Conservation (phyloP, 495 filamentous ascomycete genomes). For the Evansstolkia leycettana region DNA sequence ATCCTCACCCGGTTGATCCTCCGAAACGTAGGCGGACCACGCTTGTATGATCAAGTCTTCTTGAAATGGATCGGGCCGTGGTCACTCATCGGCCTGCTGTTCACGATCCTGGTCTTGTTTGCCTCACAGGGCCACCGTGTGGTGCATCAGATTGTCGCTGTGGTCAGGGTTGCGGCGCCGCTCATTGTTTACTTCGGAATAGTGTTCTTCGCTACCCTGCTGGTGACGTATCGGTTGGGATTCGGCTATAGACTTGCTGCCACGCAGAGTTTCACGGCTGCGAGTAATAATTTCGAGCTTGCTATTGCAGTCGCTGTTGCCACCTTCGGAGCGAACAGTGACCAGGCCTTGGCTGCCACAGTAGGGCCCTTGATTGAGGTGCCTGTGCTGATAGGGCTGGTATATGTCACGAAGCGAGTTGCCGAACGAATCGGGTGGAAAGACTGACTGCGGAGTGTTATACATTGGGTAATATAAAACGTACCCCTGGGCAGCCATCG, state of each 20-base stretch:
- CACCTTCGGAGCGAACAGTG: slow-evolving; percentile 65
- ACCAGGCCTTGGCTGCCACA: slow-evolving; percentile 77
- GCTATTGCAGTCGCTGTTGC: slow-evolving; percentile 88
- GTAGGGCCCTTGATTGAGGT: slow-evolving; percentile 90
- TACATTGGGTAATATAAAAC: no score
- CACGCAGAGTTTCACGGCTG: slow-evolving; percentile 88
- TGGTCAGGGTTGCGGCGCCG: slow-evolving; percentile 68
- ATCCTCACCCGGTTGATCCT: slow-evolving; percentile 60
- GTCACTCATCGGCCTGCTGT: slow-evolving; percentile 75
- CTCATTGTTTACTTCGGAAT: slow-evolving; percentile 68
- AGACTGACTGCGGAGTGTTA: no score
- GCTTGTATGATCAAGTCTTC: slow-evolving; percentile 58
- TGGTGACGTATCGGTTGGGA: slow-evolving; percentile 41
- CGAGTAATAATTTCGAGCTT: slow-evolving; percentile 94
- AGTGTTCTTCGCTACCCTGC: slow-evolving; percentile 61
- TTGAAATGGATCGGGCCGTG: slow-evolving; percentile 54
- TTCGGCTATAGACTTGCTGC: slow-evolving; percentile 61
- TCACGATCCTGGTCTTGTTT: slow-evolving; percentile 77
- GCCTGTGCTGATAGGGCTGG: slow-evolving; percentile 68
- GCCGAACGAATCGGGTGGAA: slow-evolving; percentile 19
- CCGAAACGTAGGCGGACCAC: slow-evolving; percentile 36
- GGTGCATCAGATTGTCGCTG: slow-evolving; percentile 73
- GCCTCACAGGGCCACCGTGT: slow-evolving; percentile 69
- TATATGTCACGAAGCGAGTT: slow-evolving; percentile 61
- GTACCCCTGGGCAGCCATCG: no score